Base-by-base conservation (phyloP, 2,329 filamentous ascomycete species). In the Cercospora sp. region DNA sequence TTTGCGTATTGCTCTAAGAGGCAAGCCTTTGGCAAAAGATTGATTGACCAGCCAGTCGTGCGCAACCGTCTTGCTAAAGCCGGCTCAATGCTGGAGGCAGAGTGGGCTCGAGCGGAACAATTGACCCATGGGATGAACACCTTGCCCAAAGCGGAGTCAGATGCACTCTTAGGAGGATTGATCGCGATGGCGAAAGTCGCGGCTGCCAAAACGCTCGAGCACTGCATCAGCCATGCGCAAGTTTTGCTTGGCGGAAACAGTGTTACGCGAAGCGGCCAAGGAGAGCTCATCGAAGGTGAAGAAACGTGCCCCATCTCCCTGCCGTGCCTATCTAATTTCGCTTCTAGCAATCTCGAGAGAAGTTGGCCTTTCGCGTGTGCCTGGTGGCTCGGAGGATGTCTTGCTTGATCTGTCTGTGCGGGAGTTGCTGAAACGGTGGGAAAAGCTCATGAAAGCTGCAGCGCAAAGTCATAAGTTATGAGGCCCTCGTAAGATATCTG, bases 181-280 rank as follows among this genome's bases (percentile, higher is more conserved):
- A 30, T 30, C 7, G 53, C 53, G 16, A 58, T 58, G 53, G 53
- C 53, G 6, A 58, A 58, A 33, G 53, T 58, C 16, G 53, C 26
- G 10, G 26, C 53, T 58, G 53, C 53, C 9, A 58, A 58, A 33
- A 58, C 53, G 26, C 30, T 58, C 13, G 53, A 58, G 26, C 51
- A 30, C n/a, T 58, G 53, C 28, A 20, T 33, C 53, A 58, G 53
- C 53, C 53, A 58, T 18, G 53, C 53, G n/a, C 53, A 58, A 33
- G 26, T 58, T 16, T 10, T 58, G 53, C 53, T 31, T 30, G 53
- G 53, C 13, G 53, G 53, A 10, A 31, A 58, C 30, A 58, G 53
- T 31, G 26, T 58, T 31, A 58, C 53, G 8, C 30, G 53, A 4
- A 8, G 13, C 12, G 53, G 53, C 23, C 53, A 58, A 23, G 53